A percentile compares a stretch with the other conserved stretches of the same genome.
Evolutionary conservation across 352 stramenopile genomes (phyloP).

Genomic region (Phytopythium litorale): DNA sequence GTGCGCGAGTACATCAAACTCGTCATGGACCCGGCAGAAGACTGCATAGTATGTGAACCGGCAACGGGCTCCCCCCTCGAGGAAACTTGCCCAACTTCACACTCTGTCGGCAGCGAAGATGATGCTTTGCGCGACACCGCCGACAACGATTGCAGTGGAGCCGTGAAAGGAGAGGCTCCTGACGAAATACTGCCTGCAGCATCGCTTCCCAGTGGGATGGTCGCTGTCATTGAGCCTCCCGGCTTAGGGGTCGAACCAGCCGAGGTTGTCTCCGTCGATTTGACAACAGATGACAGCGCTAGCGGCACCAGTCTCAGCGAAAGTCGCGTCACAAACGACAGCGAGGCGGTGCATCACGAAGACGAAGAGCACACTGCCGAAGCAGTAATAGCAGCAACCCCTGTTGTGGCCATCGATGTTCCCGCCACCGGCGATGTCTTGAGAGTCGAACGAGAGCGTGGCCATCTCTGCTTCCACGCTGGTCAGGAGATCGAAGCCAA

Average conservation of each 20-base stretch:
- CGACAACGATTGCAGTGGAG: too few relatives aligned
- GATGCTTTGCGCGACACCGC: too few relatives aligned
- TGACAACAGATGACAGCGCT: not conserved
- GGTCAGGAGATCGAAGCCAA: conserved; percentile 14
- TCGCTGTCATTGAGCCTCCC: not conserved
- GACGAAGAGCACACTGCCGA: not conserved
- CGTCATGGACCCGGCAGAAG: not conserved
- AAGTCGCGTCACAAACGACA: not conserved
- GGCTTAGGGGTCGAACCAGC: not conserved
- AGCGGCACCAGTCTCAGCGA: not conserved
- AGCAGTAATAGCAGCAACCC: not conserved
- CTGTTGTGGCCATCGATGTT: not conserved
- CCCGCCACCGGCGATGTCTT: not conserved
- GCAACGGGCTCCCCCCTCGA: not conserved
- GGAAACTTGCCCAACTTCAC: not conserved
- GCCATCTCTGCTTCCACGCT: not conserved
- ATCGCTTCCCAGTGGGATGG: not conserved
- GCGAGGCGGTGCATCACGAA: not conserved
- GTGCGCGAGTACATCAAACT: conserved; percentile 16
- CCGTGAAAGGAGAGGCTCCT: too few relatives aligned
- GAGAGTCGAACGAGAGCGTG: not conserved
- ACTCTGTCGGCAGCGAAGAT: not conserved
- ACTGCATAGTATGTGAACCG: not conserved
- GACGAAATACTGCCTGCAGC: not conserved
- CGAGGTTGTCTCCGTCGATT: not conserved